Base-by-base conservation (phyloP, 257 asterid genomes). In the Orobanche coerulescens region DNA sequence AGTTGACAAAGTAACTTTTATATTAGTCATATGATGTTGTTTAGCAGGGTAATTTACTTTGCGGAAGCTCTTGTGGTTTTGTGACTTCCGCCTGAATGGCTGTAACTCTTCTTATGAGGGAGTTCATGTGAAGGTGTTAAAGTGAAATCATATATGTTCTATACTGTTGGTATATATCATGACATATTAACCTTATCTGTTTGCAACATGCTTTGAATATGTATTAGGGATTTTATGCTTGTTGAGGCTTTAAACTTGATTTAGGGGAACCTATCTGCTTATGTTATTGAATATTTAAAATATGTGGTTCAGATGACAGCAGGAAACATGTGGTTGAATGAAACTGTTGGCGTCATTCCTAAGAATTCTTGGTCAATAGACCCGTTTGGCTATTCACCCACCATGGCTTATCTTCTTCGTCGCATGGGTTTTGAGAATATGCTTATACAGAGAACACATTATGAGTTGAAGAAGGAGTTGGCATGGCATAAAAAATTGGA, bases 341-440 rank as follows among this genome's bases (percentile, higher is more conserved):
- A 93, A 77, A 93, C 99, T 18, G 74, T 89, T 46, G 99, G 99
- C 26, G 84, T 89, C 48, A 72, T 89, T 76, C 99, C 99, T 8
- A 89, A 75, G 63, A 93, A 89, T 73, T 83, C 99, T 9, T 93
- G 99, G 99, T 67, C 96, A 23, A 93, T 93, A 0, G 99, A 93
- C 72, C 99, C 99, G 15, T 93, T 93, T 70, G 99, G 99, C 66
- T 93, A 93, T 78, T 93, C 99, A 25, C 70, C 99, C 78, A 84
- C 99, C 37, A 93, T 89, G 99, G 95, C 99, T 2, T 93, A 93
- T 84, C 95, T 93, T 65, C 90, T 86, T 22, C 95, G 97, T 22
- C 95, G 99, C 46, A 93, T 93, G 99, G 99, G 99, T 52, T 93
- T 93, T 9, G 97, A 93, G 77, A 93, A 93, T 81, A 93, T 93